phyloP scores from a whole-genome alignment of 306 rosid genomes.

The Phaseolus lunatus region DNA sequence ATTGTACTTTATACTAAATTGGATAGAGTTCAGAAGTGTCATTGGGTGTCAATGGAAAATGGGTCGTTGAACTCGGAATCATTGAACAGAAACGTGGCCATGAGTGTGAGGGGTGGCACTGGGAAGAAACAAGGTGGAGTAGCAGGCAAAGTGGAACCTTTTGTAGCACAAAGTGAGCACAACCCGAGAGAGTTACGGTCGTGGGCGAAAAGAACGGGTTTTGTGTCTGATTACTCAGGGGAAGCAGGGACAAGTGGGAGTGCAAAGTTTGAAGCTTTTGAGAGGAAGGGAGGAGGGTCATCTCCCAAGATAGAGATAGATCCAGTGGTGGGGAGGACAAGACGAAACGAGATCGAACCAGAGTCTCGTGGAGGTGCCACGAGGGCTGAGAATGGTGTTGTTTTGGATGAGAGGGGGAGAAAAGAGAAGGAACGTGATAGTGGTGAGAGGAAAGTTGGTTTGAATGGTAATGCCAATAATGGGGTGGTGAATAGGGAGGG shows the following conservation, averaged over 20 bases:
- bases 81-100: slow-evolving; percentile 34
- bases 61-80: slow-evolving; percentile 58
- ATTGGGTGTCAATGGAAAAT: slow-evolving; percentile 54
- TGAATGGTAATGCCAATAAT: slow-evolving; percentile 48
- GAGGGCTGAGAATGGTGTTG: slow-evolving; percentile 46
- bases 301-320: slow-evolving; percentile 87
- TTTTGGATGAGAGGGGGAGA: slow-evolving; percentile 53
- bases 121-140: slow-evolving; percentile 46
- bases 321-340: slow-evolving; percentile 73
- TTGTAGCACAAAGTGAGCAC: slow-evolving; percentile 70
- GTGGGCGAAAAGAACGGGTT: slow-evolving; percentile 97
- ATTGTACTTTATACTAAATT: slow-evolving; percentile 18
- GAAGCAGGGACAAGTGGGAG: slow-evolving; percentile 67
- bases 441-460: slow-evolving; percentile 56
- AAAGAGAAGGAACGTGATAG: slow-evolving; percentile 50
- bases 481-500: too few relatives aligned
- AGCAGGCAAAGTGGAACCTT: slow-evolving; percentile 61
- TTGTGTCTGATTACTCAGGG: slow-evolving; percentile 83
- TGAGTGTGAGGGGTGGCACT: slow-evolving; percentile 43
- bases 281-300: slow-evolving; percentile 57
- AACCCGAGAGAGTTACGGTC: slow-evolving; percentile 83
- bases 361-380: slow-evolving; percentile 51
- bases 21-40: slow-evolving; percentile 16
- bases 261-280: slow-evolving; percentile 63
- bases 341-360: slow-evolving; percentile 70